Conservation (phyloP, 495 filamentous ascomycete genomes). For the Amphirosellinia nigrospora region DNA sequence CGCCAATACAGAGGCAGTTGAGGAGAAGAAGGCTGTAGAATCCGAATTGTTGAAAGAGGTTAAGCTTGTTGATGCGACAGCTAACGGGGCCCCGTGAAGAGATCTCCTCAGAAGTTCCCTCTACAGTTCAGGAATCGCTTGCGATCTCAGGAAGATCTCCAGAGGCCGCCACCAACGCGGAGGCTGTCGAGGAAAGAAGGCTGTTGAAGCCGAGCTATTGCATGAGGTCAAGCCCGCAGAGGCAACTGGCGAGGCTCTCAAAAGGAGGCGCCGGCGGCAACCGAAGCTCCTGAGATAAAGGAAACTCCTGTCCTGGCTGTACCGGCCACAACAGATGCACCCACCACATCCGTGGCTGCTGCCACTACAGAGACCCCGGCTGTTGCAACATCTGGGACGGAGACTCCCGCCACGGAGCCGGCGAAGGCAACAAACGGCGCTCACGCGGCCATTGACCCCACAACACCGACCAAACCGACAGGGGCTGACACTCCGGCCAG, state of each 20-base stretch:
- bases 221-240: constrained; percentile 47
- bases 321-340: constrained; percentile 24
- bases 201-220: constrained; percentile 71
- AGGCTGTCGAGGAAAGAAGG: constrained; percentile 79
- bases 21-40: constrained; percentile 80
- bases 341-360: constrained; percentile 25
- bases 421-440: constrained; percentile 27
- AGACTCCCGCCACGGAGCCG: constrained; percentile 26
- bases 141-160: constrained; percentile 65
- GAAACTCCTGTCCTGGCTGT: constrained; percentile 27
- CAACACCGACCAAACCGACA: constrained; percentile 32
- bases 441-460: constrained; percentile 31
- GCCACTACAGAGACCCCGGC: constrained; percentile 27
- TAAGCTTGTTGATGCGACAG: constrained; percentile 35
- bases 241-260: constrained; percentile 18
- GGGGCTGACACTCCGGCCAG: constrained; percentile 39
- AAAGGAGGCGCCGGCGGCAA: constrained; percentile 31
- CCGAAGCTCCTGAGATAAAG: constrained; percentile 28
- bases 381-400: not conserved
- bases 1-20: constrained; percentile 67
- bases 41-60: constrained; percentile 64
- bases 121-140: constrained; percentile 75
- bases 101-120: constrained; percentile 65
- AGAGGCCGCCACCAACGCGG: constrained; percentile 72
- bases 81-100: constrained; percentile 42